These are phyloP conservation scores for Helianthus annuus DNA, from an alignment of 129 eudicot genomes.

Conservation along the genomic window DNA sequence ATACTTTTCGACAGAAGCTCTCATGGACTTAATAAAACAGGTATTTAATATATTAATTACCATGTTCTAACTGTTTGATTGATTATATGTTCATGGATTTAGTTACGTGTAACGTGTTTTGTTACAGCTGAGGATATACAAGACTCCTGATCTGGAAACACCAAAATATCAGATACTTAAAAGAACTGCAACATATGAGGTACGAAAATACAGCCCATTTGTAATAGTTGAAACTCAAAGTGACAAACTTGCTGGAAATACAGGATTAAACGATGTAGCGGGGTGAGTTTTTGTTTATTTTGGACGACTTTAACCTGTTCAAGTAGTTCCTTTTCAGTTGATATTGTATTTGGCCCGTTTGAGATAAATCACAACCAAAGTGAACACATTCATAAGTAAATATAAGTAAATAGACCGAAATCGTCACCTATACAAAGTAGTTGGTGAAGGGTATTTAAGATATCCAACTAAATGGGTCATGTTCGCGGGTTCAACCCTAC, in stretches of 20 bases:
- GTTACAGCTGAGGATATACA: slow-evolving; percentile 73
- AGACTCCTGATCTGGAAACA: slow-evolving; percentile 90
- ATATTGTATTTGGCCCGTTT: neutral
- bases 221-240: slow-evolving; percentile 79
- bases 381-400: neutral
- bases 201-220: slow-evolving; percentile 74
- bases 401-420: neutral
- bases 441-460: slow-evolving; percentile 17
- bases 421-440: neutral
- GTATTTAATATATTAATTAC: slow-evolving; percentile 25
- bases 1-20: slow-evolving; percentile 82
- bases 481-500: too few relatives aligned
- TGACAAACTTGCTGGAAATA: slow-evolving; percentile 71
- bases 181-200: slow-evolving; percentile 87
- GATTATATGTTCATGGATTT: neutral
- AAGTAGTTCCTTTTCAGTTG: neutral
- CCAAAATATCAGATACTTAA: slow-evolving; percentile 84
- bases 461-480: neutral
- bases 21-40: slow-evolving; percentile 79
- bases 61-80: neutral
- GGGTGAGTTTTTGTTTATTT: slow-evolving; percentile 53
- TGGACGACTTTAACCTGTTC: neutral
- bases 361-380: neutral
- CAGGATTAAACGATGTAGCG: slow-evolving; percentile 71
- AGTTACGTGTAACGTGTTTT: neutral